phyloP scores from a whole-genome alignment of 2,329 filamentous ascomycete genomes.

The Eurotiales sp. region DNA sequence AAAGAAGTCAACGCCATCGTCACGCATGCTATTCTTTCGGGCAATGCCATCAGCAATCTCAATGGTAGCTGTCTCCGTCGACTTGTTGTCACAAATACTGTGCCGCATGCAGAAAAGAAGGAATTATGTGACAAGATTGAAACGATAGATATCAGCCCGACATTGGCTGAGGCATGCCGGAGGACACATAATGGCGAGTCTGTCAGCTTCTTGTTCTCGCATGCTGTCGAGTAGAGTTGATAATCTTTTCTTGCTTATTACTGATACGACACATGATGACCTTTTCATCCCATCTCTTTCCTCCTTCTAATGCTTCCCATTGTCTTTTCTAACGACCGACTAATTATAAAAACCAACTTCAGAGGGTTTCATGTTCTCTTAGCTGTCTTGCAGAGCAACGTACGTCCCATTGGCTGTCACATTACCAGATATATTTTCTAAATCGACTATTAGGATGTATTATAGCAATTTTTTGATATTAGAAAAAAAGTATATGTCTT shows the following conservation, averaged over 20 bases:
- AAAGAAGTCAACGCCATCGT: conserved; percentile 90
- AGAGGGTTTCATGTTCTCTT: too few relatives aligned
- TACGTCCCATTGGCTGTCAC: too few relatives aligned
- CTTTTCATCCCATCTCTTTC: not conserved
- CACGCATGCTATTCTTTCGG: conserved; percentile 86
- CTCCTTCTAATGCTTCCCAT: not conserved
- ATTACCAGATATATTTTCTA: too few relatives aligned
- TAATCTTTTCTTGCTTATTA: not conserved
- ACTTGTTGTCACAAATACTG: conserved; percentile 87
- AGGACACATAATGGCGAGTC: conserved; percentile 51
- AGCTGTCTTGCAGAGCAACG: not conserved
- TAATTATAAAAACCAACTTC: too few relatives aligned
- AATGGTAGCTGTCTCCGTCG: conserved; percentile 67
- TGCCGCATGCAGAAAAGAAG: conserved; percentile 76
- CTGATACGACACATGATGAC: not conserved
- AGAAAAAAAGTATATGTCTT: not conserved
- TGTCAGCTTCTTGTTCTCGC: conserved; percentile 50
- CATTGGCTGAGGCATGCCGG: conserved; percentile 51
- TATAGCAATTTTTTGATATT: not conserved
- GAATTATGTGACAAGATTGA: conserved; percentile 73
- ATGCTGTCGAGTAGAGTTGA: conserved; percentile 33
- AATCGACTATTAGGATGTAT: not conserved
- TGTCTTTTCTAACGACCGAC: not conserved
- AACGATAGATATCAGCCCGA: conserved; percentile 88
- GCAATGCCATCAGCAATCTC: conserved; percentile 80